A percentile compares a stretch with the other conserved stretches of the same genome.
phyloP scores from a whole-genome alignment of 768 basidiomycete genomes.

The Lentinula edodes region DNA sequence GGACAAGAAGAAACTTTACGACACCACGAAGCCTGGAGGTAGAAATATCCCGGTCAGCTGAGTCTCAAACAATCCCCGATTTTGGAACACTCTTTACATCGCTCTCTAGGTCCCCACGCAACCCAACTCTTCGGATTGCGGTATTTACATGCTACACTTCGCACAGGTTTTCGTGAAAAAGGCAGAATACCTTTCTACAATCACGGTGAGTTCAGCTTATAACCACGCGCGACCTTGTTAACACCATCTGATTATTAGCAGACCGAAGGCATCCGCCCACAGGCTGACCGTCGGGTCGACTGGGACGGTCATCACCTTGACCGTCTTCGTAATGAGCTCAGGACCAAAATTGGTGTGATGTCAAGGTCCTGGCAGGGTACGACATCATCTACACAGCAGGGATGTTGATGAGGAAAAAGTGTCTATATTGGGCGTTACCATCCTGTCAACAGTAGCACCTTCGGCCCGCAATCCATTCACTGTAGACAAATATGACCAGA shows the following conservation, averaged over 20 bases:
- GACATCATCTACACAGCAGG: slow-evolving; percentile 32
- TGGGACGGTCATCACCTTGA: slow-evolving; percentile 49
- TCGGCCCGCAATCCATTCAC: too few relatives aligned
- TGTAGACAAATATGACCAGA: too few relatives aligned
- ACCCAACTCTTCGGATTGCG: slow-evolving; percentile 89
- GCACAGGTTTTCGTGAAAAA: slow-evolving; percentile 69
- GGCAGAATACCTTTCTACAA: slow-evolving; percentile 43
- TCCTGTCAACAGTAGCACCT: too few relatives aligned
- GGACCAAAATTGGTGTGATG: slow-evolving; percentile 34
- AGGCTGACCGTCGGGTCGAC: slow-evolving; percentile 33
- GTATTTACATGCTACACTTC: slow-evolving; percentile 86
- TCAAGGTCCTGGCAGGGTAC: slow-evolving; percentile 51
- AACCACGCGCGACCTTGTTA: slow-evolving; percentile 11
- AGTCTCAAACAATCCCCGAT: not conserved
- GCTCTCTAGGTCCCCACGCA: slow-evolving; percentile 78
- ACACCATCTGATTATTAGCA: slow-evolving; percentile 3
- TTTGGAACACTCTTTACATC: not conserved
- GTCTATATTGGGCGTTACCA: too few relatives aligned
- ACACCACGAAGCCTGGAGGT: slow-evolving; percentile 34
- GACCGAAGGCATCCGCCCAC: slow-evolving; percentile 25
- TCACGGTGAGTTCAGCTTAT: slow-evolving; percentile 46
- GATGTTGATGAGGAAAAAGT: slow-evolving; percentile 31
- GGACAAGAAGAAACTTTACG: slow-evolving; percentile 51
- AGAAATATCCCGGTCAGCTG: slow-evolving; percentile 47
- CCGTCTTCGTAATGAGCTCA: slow-evolving; percentile 41